Base-by-base conservation (phyloP, 768 basidiomycete species). In the Scleroderma bovista region DNA sequence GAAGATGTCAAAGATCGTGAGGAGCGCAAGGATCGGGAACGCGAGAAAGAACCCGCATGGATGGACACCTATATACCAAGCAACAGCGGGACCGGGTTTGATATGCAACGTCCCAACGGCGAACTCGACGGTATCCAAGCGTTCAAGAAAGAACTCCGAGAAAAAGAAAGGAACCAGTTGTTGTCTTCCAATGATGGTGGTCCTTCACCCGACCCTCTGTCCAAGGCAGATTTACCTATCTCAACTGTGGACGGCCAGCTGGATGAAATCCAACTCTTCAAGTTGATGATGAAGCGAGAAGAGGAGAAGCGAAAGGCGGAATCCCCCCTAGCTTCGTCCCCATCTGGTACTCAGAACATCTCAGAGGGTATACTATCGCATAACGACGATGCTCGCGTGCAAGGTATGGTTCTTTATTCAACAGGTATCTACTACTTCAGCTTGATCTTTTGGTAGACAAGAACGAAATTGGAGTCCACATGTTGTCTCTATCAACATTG, bases 21-120 rank as follows among this genome's bases (percentile, higher is more conserved):
- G 45, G 65, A 67, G 44, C 66, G 66, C 56, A 74, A 76, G 49
- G 82, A 83, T 56, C 67, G 70, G 49, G 73, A 75, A 29, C 81
- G 79, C 57, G 90, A 93, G 71, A 89, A 86, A 59, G 90, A 92
- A 61, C 90, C 89, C 20, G 89, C 89, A 16, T 93, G 89, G 89
- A 93, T 93, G 89, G 90, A 91, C 56, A 82, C 86, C 17, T 90
- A 89, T 62, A 76, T 90, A 52, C 88, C 88, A 12, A 75, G 69
- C 45, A 75, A 75, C 20, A 64, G 69, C 29, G 69, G 72, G 42
- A 86, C 84, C 13, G 81, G 88, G 47, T 72, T 88, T 47, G 85
- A 86, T 16, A 79, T 79, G 8, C 77, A 78, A 52, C 71, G 70
- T 29, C 65, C 68, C 23, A 76, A 79, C 43, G 89, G 86, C 17